phyloP scores from a whole-genome alignment of 2,329 filamentous ascomycete genomes.

The Alternaria brassicicola region DNA sequence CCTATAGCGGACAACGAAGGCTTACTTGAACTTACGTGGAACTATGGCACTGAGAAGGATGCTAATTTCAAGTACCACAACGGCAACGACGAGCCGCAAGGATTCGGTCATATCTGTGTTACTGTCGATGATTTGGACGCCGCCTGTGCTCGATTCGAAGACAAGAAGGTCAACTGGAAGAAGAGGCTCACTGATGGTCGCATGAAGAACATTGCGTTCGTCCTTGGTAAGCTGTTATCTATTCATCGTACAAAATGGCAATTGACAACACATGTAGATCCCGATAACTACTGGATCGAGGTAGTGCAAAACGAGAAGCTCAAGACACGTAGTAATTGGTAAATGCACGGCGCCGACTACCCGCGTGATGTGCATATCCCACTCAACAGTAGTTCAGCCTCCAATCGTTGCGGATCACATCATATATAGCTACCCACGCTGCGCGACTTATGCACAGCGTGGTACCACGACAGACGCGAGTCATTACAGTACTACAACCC shows the following conservation, averaged over 20 bases:
- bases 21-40: slow-evolving; percentile 88
- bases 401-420: slow-evolving; percentile 23
- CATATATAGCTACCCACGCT: slow-evolving; percentile 7
- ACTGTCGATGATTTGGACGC: slow-evolving; percentile 87
- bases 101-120: slow-evolving; percentile 91
- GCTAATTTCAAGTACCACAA: slow-evolving; percentile 85
- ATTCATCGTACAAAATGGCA: neutral
- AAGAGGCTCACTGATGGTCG: slow-evolving; percentile 88
- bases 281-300: slow-evolving; percentile 84
- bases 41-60: slow-evolving; percentile 83
- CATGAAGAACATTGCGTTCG: slow-evolving; percentile 93
- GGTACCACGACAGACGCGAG: neutral
- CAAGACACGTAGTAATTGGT: slow-evolving; percentile 52
- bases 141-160: slow-evolving; percentile 85
- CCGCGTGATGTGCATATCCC: slow-evolving; percentile 19
- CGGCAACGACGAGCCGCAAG: slow-evolving; percentile 88
- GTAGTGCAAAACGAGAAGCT: slow-evolving; percentile 78
- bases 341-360: slow-evolving; percentile 21
- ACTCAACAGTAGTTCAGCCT: slow-evolving; percentile 13
- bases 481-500: neutral
- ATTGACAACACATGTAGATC: slow-evolving; percentile 51
- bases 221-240: slow-evolving; percentile 62
- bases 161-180: slow-evolving; percentile 84
- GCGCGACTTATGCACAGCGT: slow-evolving; percentile 6
- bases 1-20: slow-evolving; percentile 75